A percentile compares a stretch with the other conserved stretches of the same genome.
Conservation (phyloP, 1,139 yeast species). For the Nakaseomyces sp. region DNA sequence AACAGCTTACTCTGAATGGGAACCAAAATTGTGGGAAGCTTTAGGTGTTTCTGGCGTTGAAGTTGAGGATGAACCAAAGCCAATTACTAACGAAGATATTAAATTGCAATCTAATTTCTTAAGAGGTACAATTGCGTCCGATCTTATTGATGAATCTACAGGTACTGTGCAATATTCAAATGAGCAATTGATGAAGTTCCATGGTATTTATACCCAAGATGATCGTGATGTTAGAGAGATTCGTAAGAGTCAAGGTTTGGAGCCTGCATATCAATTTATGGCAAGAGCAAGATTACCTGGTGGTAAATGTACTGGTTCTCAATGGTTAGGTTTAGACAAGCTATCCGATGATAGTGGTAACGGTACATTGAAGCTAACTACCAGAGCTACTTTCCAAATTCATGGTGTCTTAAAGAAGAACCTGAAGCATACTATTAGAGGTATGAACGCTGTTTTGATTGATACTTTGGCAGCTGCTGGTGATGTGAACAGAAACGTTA, state of each 20-base stretch:
- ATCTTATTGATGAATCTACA: slow-evolving; percentile 69
- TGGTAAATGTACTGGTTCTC: slow-evolving; percentile 79
- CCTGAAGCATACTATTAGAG: slow-evolving; percentile 84
- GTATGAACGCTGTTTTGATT: slow-evolving; percentile 81
- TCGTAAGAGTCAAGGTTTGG: slow-evolving; percentile 83
- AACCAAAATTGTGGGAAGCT: slow-evolving; percentile 75
- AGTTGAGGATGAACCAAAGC: slow-evolving; percentile 91
- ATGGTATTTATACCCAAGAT: slow-evolving; percentile 98
- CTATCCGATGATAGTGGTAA: slow-evolving; percentile 80
- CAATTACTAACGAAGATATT: slow-evolving; percentile 93
- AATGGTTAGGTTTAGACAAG: slow-evolving; percentile 80
- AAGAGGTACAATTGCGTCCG: slow-evolving; percentile 91
- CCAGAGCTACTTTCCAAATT: slow-evolving; percentile 94
- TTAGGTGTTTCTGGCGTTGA: slow-evolving; percentile 78
- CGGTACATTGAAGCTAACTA: slow-evolving; percentile 88
- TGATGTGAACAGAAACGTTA: slow-evolving; percentile 94
- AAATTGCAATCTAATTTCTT: slow-evolving; percentile 76
- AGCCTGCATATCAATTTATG: slow-evolving; percentile 95
- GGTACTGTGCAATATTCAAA: slow-evolving; percentile 91
- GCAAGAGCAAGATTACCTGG: slow-evolving; percentile 94
- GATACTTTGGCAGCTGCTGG: slow-evolving; percentile 98
- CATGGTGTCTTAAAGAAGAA: slow-evolving; percentile 92
- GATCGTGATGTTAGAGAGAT: slow-evolving; percentile 94
- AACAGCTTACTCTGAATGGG: slow-evolving; percentile 87
- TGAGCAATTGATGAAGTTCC: slow-evolving; percentile 93